Percentiles rank a stretch among this genome's conserved stretches.
phyloP scores from a whole-genome alignment of 2,329 filamentous ascomycete genomes.

The Diaporthe aspalathi region DNA sequence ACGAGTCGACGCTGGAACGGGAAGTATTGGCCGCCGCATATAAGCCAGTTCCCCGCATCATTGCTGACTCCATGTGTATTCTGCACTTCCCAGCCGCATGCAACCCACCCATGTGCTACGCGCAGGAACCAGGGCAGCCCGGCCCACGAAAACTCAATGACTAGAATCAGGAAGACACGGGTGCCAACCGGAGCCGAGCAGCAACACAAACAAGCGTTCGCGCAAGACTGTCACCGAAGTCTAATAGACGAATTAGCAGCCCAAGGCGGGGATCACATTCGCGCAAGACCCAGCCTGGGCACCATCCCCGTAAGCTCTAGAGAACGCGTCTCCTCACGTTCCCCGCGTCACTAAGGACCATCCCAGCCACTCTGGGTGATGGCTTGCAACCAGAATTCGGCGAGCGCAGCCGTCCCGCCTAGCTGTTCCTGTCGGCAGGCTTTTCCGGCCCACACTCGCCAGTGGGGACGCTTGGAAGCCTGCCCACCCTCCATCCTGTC shows the following conservation, averaged over 20 bases:
- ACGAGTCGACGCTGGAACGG: slow-evolving; percentile 21
- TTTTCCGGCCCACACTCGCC: slow-evolving; percentile 1
- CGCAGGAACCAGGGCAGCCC: slow-evolving; percentile 20
- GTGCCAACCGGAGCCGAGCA: not conserved
- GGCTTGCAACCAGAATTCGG: not conserved
- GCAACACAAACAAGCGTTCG: slow-evolving; percentile 1
- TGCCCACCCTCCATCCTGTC: slow-evolving; percentile 12
- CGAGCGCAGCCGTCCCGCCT: not conserved
- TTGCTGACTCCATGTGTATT: not conserved
- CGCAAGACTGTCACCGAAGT: slow-evolving; percentile 13
- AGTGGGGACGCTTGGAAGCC: not conserved
- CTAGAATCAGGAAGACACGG: not conserved
- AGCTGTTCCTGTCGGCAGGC: slow-evolving; percentile 12
- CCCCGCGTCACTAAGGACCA: not conserved
- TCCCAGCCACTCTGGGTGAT: not conserved
- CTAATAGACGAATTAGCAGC: not conserved
- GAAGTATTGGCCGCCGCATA: slow-evolving; percentile 21
- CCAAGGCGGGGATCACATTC: not conserved
- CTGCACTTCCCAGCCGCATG: slow-evolving; percentile 1
- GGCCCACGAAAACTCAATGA: no score
- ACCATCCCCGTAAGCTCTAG: not conserved
- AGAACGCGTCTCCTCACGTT: slow-evolving; percentile 7
- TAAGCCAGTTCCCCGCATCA: slow-evolving; percentile 19
- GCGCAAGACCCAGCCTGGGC: not conserved
- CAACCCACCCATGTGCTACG: not conserved